Base-by-base conservation (phyloP, 768 basidiomycete genomes). In the Cytidiella melzeri region DNA sequence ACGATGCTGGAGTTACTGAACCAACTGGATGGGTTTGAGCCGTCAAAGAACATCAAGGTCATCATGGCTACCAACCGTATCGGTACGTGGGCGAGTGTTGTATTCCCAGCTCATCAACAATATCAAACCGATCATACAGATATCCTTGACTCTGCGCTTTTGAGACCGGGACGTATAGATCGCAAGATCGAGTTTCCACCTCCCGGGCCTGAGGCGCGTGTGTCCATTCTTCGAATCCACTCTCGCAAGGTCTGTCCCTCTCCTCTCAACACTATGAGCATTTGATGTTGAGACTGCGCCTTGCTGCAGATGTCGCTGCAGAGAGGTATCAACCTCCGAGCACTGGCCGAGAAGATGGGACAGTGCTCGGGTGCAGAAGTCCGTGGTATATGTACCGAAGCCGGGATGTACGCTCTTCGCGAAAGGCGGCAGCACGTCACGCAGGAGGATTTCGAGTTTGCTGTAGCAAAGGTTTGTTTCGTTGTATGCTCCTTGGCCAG, bases 31-130 rank as follows among this genome's bases (percentile, higher is more conserved):
- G 81, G 81, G 18, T 82, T 83, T 66, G 70, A 86, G 67, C 72
- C 83, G 27, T 83, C 83, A 20, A 85, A 88, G 71, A 87, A 87
- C 64, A 87, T 88, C 73, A 87, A 87, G 71, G 84, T 86, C 65
- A 87, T 86, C 71, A 96, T 95, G 93, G 94, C 94, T 21, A 97
- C 94, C 41, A 98, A 97, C 70, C 89, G 95, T 61, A 96, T 96
- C 70, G 87, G 86, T 84, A 48, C 27, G 71, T 62, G 42, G 27
- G 36, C 20, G 23, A 20, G 11, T 6, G 12, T 36, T 36, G 30
- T n/a, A n/a, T n/a, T n/a, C n/a, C n/a, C n/a, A n/a, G n/a, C n/a
- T n/a, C n/a, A n/a, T n/a, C n/a, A n/a, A n/a, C n/a, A 3, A 24
- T 47, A 5, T 2, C 20, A 15, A 10, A 20, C n/a, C 43, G n/a